phyloP scores from a whole-genome alignment of 371 early-diverging fungal species.

The Mucor lusitanicus region DNA sequence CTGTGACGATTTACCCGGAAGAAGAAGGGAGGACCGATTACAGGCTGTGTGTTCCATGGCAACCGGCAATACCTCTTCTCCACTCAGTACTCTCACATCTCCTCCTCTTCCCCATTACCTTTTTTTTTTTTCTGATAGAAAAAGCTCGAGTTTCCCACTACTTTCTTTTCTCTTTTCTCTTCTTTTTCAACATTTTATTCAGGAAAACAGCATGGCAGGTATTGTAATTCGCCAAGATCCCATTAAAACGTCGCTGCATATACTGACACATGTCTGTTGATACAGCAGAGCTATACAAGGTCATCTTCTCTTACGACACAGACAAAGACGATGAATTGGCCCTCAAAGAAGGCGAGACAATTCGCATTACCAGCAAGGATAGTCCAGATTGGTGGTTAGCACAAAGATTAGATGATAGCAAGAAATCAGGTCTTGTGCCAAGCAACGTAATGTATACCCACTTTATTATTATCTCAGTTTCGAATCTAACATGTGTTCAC shows the following conservation, averaged over 20 bases:
- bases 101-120: neutral
- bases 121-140: neutral
- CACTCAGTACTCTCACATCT: neutral
- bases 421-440: conserved; percentile 62
- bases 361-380: conserved; percentile 53
- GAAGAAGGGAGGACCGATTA: neutral
- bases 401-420: conserved; percentile 40
- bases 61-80: neutral
- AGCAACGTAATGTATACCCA: conserved; percentile 54
- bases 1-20: conserved; percentile 1
- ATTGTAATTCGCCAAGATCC: neutral
- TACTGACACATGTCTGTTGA: neutral
- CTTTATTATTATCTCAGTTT: neutral
- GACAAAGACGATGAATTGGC: conserved; percentile 62
- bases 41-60: neutral
- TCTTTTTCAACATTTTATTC: neutral
- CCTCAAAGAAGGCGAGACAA: conserved; percentile 54
- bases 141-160: neutral
- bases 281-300: conserved; percentile 27
- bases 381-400: conserved; percentile 71
- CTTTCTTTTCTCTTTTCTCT: neutral
- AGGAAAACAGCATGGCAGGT: neutral
- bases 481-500: neutral
- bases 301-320: conserved; percentile 44
- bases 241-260: neutral